Evolutionary conservation across 148 eudicot genomes (phyloP), one percentile per base, ranked within the genome.

Genomic region (Vaccinium myrtillus): DNA sequence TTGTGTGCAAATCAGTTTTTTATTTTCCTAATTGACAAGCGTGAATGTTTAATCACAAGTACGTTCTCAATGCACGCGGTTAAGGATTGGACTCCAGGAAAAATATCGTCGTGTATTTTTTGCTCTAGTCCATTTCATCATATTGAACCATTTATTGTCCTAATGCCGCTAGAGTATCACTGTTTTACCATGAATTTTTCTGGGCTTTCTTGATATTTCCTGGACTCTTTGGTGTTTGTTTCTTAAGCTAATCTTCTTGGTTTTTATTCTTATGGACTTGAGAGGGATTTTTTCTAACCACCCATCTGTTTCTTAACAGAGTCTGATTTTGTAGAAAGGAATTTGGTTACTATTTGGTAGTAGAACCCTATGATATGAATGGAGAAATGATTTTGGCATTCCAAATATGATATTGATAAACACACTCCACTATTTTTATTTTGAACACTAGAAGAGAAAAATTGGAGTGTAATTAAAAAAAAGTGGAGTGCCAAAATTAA

Each of bases 221-320:
- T 18, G 15, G 43, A 74, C 5, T 74, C 77, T 74, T n/a, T 75
- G 78, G 48, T 46, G 48, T 46, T 43, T 75, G 78, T 75, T 75
- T 56, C 61, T 56, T 15, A 56, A 75, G 46, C 53, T 75, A 8
- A 19, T 75, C 11, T 43, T 48, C 49, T 76, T 76, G 54, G 8
- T 61, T 61, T 61, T 61, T n/a, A 21, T 8, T 61, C 12, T 19
- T 14, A 55, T 55, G 59, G 16, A 14, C 58, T 16, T 56, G 61
- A 18, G 61, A 56, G 21, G 21, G 61, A 56, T 56, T 56, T 56
- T 49, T 56, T 56, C 61, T 21, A 56, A 16, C 8, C 7, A 56
- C 61, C 59, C 61, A 56, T 56, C 7, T 5, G n/a, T 56, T 56
- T 56, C 61, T 39, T 8, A n/a, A 1, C 4, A 9, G 27, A n/a